Base-by-base conservation (phyloP, 2,329 filamentous ascomycete species). In the Colletotrichum kahawae region DNA sequence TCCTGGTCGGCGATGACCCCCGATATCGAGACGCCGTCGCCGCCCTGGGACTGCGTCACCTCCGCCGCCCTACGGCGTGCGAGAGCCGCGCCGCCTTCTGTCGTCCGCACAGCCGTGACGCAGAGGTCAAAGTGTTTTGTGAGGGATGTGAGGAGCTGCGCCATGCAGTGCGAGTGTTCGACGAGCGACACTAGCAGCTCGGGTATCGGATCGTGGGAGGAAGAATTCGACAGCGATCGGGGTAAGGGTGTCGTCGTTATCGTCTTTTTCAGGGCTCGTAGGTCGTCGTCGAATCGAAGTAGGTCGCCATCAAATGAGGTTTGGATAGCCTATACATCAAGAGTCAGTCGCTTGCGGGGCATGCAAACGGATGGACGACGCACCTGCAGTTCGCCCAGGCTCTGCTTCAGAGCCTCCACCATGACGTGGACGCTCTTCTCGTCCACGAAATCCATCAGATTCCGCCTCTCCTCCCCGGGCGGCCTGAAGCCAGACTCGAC, bases 41-140 rank as follows among this genome's bases (percentile, higher is more conserved):
- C 77, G 77, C 62, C 81, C 72, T 84, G 89, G 76, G 81, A 90
- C 79, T 82, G 88, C 80, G 82, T 90, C 34, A 90, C 90, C 78
- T 94, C 93, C 57, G 93, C 93, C 0, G 92, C 93, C 77, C 92
- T 93, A 66, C 91, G 90, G 13, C 92, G 91, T 7, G 93, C 93
- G 60, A 93, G 87, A 7, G 92, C 93, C 14, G 92, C 92, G 7
- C 93, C 94, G 34, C 94, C 94, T 85, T 98, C 95, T 4, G 96
- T 98, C 66, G 96, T 95, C 75, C 95, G 94, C 57, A 98, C 93
- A 1, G 96, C 96, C 1, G 93, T 96, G 16, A 98, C 95, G 83
- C 96, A 98, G 77, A 98, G 91, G 83, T 98, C 96, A 82, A 98
- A 98, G 84, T 98, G 96, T 31, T 90, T 91, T 9, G 95, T 95